Evolutionary conservation across 2,329 filamentous ascomycete genomes (phyloP), one percentile per base, ranked within the genome.

Genomic region (Colletotrichum godetiae): DNA sequence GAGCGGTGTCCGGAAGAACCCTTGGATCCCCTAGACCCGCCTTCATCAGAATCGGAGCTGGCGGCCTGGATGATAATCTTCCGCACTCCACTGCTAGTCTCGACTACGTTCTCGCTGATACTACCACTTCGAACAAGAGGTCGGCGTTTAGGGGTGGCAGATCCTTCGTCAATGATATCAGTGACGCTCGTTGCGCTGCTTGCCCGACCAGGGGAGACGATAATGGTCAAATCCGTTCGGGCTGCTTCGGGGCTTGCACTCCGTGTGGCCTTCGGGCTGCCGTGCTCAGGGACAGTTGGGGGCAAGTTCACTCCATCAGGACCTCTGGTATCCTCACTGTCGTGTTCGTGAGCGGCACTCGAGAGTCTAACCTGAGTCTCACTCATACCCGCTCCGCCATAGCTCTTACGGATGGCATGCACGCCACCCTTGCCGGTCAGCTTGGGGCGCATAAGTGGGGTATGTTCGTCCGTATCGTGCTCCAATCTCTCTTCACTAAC

Each of bases 381-480:
- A 29, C 74, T 75, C 74, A 66, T 70, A 31, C 73, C 68, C 12
- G 66, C 69, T 3, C 62, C 74, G 59, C 73, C 69, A 55, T 75
- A 75, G 49, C 74, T 75, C 65, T 63, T 75, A 56, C 74, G 74
- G 1, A 75, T 70, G 11, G 74, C 74, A 15, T 75, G 68, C 4
- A 73, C 74, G n/a, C 73, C 74, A 31, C 75, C 74, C 55, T 76
- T 78, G 13, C 78, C 80, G 59, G 80, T 80, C 15, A 68, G 55
- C 60, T 24, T 77, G 35, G 33, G 75, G n/a, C 68, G 55, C 24
- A 75, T 67, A 11, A 75, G 74, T n/a, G 74, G 74, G 4, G 74
- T 75, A 12, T 73, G 61, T 31, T 75, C 74, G 24, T 71, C 58
- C 42, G 58, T 64, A 10, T 75, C 74, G 6, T 72, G 63, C 10